Percentiles rank a stretch among this genome's conserved stretches.
These are phyloP conservation scores for Hypocrella siamensis DNA, from an alignment of 2,329 filamentous ascomycete species.

Conservation along the genomic window DNA sequence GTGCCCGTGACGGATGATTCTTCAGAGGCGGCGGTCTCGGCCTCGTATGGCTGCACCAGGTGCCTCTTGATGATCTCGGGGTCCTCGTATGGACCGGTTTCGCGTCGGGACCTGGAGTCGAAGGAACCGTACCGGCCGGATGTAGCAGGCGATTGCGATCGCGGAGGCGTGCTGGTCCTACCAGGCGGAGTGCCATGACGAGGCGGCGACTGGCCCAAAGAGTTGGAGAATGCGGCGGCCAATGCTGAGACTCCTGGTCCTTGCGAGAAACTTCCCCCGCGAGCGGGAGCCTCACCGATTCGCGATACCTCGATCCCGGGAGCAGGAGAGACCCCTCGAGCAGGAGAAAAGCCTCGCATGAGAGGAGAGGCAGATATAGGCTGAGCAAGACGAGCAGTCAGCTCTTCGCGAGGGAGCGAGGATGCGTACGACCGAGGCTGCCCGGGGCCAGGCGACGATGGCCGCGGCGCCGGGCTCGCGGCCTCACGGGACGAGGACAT, in stretches of 20 bases:
- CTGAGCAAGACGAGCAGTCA: constrained; percentile 45
- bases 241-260: constrained; percentile 79
- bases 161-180: constrained; percentile 40
- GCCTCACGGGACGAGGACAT: constrained; percentile 23
- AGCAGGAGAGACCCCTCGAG: constrained; percentile 18
- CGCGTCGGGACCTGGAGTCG: constrained; percentile 47
- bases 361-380: constrained; percentile 37
- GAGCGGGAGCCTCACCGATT: constrained; percentile 44
- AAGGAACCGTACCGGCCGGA: constrained; percentile 77
- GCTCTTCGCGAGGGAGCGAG: constrained; percentile 40
- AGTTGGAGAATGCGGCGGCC: constrained; percentile 70
- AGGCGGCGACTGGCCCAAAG: constrained; percentile 53
- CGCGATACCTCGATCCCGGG: constrained; percentile 8
- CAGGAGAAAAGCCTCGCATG: constrained; percentile 20
- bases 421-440: constrained; percentile 30
- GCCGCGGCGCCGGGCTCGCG: constrained; percentile 20
- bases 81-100: constrained; percentile 57
- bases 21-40: constrained; percentile 26
- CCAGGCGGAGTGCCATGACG: constrained; percentile 51
- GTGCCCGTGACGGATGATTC: constrained; percentile 27
- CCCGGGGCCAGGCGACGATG: constrained; percentile 32
- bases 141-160: constrained; percentile 27
- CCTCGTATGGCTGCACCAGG: constrained; percentile 53
- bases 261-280: constrained; percentile 45
- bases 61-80: constrained; percentile 84